phyloP scores from a whole-genome alignment of 495 filamentous ascomycete genomes.

The Penicillium bialowiezense region DNA sequence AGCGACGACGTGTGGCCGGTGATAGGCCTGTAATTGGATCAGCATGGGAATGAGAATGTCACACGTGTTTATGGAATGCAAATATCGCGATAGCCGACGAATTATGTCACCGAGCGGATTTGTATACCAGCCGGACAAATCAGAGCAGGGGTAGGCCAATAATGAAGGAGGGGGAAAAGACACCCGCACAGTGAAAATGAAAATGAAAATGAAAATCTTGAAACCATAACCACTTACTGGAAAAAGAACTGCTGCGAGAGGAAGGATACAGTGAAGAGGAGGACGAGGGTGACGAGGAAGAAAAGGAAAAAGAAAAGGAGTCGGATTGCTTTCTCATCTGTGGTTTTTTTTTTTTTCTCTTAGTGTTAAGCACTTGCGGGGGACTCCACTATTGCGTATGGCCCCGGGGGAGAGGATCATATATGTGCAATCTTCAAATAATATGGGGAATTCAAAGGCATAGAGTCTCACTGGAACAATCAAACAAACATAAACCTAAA shows the following conservation, averaged over 20 bases:
- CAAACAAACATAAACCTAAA: background rate
- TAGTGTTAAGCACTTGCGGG: conserved; percentile 11
- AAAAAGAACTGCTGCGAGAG: conserved; percentile 22
- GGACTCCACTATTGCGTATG: conserved; percentile 7
- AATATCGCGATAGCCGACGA: conserved; percentile 12
- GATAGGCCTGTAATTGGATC: conserved; percentile 57
- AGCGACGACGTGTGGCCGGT: conserved; percentile 36
- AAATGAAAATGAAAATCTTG: background rate
- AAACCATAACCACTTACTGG: conserved; percentile 21
- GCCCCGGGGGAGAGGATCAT: background rate
- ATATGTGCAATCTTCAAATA: background rate
- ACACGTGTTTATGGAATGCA: conserved; percentile 33
- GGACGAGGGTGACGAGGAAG: conserved; percentile 26
- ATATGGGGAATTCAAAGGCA: background rate
- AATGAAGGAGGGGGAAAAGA: conserved; percentile 4
- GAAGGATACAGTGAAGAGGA: conserved; percentile 36
- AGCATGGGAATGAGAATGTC: conserved; percentile 47
- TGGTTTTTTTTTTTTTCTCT: conserved; percentile 5
- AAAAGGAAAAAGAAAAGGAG: conserved; percentile 23
- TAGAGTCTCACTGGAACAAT: no score
- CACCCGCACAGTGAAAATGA: background rate
- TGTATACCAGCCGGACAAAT: background rate
- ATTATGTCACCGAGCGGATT: conserved; percentile 8
- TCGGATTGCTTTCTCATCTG: conserved; percentile 7
- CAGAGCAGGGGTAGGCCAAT: conserved; percentile 12